Conservation (phyloP, 768 basidiomycete species). For the Auriculariales sp. region DNA sequence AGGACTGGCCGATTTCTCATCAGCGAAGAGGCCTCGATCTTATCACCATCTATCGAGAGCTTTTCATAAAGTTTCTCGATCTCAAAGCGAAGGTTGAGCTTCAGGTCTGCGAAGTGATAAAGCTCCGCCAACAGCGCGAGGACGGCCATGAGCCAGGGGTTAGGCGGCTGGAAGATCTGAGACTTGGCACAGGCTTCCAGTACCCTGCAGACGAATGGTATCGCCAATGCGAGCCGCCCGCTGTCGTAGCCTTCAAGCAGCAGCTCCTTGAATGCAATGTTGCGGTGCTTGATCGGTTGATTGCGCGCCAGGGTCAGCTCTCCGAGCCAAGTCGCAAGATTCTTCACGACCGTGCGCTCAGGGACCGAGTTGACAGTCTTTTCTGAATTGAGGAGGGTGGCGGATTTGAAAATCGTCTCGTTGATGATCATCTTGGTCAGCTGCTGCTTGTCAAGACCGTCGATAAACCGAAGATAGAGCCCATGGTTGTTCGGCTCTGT, state of each 20-base stretch:
- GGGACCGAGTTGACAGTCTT: constrained; percentile 72
- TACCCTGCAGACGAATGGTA: constrained; percentile 96
- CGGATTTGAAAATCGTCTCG: constrained; percentile 84
- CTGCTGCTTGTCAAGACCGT: constrained; percentile 53
- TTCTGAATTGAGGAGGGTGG: constrained; percentile 79
- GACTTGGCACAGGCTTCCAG: constrained; percentile 84
- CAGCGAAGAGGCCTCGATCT: constrained; percentile 70
- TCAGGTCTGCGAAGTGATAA: constrained; percentile 94
- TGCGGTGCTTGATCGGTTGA: constrained; percentile 82
- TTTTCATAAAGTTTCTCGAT: constrained; percentile 94
- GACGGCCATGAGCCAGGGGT: constrained; percentile 97
- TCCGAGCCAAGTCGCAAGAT: constrained; percentile 90
- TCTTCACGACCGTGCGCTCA: constrained; percentile 81
- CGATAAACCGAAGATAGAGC: constrained; percentile 87
- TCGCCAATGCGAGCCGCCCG: constrained; percentile 80
- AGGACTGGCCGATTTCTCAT: constrained; percentile 61
- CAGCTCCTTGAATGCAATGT: constrained; percentile 94
- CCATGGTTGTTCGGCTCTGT: constrained; percentile 95
- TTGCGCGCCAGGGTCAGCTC: constrained; percentile 86
- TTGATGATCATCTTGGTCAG: constrained; percentile 74
- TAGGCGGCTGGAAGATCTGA: constrained; percentile 86
- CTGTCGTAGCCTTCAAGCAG: constrained; percentile 90
- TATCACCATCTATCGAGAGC: constrained; percentile 73
- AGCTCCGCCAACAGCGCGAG: constrained; percentile 83
- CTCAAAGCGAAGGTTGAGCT: constrained; percentile 95